Evolutionary conservation across 2,329 filamentous ascomycete genomes (phyloP).

Genomic region (Fonsecaea pugnacius): DNA sequence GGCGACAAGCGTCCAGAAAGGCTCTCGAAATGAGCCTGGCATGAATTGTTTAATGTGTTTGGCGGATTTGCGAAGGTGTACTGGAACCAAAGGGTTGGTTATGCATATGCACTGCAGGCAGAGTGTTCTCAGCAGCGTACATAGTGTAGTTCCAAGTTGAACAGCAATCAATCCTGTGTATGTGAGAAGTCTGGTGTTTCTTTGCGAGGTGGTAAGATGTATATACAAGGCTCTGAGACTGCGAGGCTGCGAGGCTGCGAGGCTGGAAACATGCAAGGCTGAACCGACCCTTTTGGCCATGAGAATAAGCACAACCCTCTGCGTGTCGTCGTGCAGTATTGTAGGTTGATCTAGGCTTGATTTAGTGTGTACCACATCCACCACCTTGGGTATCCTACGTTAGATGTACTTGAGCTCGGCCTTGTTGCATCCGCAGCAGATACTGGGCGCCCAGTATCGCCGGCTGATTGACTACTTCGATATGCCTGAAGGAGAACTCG

Average conservation of each 20-base stretch:
- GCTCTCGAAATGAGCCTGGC: neutral
- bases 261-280: neutral
- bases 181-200: neutral
- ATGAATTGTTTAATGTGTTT: slow-evolving; percentile 6
- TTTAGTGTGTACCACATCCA: neutral
- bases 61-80: neutral
- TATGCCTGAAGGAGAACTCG: neutral
- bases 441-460: slow-evolving; percentile 7
- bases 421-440: neutral
- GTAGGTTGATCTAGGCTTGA: neutral
- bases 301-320: neutral
- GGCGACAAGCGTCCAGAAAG: neutral
- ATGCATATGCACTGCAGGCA: slow-evolving; percentile 2
- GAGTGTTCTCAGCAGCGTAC: neutral
- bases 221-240: no score
- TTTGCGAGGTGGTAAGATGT: neutral
- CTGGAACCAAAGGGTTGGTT: neutral
- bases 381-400: neutral
- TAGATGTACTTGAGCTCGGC: neutral
- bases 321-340: neutral
- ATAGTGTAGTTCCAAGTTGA: neutral
- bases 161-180: slow-evolving; percentile 5
- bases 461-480: slow-evolving; percentile 14
- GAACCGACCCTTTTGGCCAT: neutral
- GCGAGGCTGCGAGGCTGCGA: slow-evolving; percentile 1